Evolutionary conservation across 2,329 filamentous ascomycete genomes (phyloP), one percentile per base, ranked within the genome.

Genomic region (Beauveria sp.): DNA sequence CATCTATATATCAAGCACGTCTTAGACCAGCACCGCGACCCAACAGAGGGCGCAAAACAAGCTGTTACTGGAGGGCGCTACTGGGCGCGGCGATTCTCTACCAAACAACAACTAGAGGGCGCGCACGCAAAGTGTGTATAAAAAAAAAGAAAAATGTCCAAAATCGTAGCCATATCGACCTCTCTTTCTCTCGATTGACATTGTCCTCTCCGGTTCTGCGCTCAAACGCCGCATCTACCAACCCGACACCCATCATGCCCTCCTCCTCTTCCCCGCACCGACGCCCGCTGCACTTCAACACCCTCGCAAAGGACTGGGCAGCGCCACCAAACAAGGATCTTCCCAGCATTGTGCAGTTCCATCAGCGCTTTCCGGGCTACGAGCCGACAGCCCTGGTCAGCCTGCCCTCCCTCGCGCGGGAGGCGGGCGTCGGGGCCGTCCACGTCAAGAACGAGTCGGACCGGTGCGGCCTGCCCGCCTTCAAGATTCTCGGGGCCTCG

Each of bases 401-500:
- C 1, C 73, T 90, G 0, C 75, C 78, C 0, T 67, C 72, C 0
- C 62, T 89, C 2, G 86, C 87, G 0, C 65, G 73, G 2, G 77
- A 84, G 20, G 71, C 90, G 0, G 80, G 80, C 0, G 71, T 89
- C 16, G 72, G 71, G 1, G 73, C 77, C 6, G 75, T 91, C 7
- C 77, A 84, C 44, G 66, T 91, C 63, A 92, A 92, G 69, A 83
- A 90, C 67, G 89, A 92, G 70, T 84, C 81, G 24, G 75, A 73
- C 60, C 82, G 89, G 2, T 81, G 90, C 46, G 84, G 84, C 0
- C 77, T 91, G 2, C 86, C 88, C 0, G 80, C 88, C 0, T 91
- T 91, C 78, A 94, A 94, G 72, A 89, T 92, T 50, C 80, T 92
- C 0, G 90, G 90, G 22, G 89, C 90, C 1, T 89, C 87, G 0